Conservation (phyloP, 2,329 filamentous ascomycete genomes). For the Aschersonia sp. region DNA sequence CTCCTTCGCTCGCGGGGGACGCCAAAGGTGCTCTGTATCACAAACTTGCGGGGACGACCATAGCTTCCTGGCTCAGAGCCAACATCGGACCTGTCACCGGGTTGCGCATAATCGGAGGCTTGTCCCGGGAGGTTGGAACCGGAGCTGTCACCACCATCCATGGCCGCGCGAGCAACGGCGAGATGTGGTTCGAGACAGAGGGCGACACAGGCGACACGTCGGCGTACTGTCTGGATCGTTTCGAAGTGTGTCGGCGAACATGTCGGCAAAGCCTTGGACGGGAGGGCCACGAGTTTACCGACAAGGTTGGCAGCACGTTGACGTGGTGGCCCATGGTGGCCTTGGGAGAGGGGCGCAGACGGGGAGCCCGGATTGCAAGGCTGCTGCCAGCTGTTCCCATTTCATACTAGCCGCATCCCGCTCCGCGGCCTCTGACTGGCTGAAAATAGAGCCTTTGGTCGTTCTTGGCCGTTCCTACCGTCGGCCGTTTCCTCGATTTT, state of each 20-base stretch:
- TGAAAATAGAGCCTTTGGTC: neutral
- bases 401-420: neutral
- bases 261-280: conserved; percentile 3
- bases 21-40: conserved; percentile 26
- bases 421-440: conserved; percentile 1
- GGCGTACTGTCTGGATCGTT: conserved; percentile 5
- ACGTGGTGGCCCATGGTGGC: neutral
- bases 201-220: conserved; percentile 4
- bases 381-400: conserved; percentile 1
- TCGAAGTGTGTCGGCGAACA: conserved; percentile 5
- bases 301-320: too few species aligned
- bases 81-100: conserved; percentile 1
- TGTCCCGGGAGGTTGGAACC: conserved; percentile 1
- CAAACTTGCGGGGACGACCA: conserved; percentile 19
- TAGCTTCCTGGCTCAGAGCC: conserved; percentile 1
- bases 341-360: neutral
- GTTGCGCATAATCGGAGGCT: neutral
- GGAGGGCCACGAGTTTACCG: conserved; percentile 3
- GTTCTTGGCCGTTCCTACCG: neutral
- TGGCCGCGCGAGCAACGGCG: conserved; percentile 3
- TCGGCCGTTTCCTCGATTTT: neutral
- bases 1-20: conserved; percentile 23
- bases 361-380: neutral
- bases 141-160: conserved; percentile 4
- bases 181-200: conserved; percentile 3